Conservation (phyloP, 192 early-diverging fungal species). For the Chytriomyces hyalinus region DNA sequence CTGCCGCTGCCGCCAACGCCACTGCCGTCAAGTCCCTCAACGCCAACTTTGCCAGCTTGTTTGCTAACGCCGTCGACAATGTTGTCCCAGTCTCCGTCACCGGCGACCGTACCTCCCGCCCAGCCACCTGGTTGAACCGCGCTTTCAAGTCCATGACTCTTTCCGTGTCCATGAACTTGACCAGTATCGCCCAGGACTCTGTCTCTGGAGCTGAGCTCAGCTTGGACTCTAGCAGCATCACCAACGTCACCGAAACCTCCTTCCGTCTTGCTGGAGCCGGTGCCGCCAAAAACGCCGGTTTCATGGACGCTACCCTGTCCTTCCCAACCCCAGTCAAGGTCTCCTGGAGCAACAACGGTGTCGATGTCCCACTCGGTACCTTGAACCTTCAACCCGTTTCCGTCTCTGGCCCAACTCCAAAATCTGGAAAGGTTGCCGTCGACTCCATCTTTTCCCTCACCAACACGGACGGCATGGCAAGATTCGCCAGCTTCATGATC, state of each 20-base stretch:
- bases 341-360: conserved; percentile 32
- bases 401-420: conserved; percentile 24
- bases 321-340: conserved; percentile 37
- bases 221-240: conserved; percentile 30
- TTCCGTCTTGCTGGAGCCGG: conserved; percentile 34
- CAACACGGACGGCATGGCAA: conserved; percentile 22
- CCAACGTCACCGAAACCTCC: conserved; percentile 28
- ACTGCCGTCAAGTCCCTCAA: conserved; percentile 23
- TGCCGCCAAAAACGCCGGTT: conserved; percentile 39
- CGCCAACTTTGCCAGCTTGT: not conserved
- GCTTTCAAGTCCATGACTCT: conserved; percentile 19
- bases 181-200: conserved; percentile 32
- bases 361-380: conserved; percentile 29
- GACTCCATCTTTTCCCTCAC: conserved; percentile 12
- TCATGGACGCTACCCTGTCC: conserved; percentile 35
- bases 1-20: conserved; percentile 1
- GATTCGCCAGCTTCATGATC: conserved; percentile 39
- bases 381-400: conserved; percentile 34
- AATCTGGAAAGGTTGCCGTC: conserved; percentile 32
- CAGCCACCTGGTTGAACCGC: conserved; percentile 6
- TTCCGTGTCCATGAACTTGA: conserved; percentile 20
- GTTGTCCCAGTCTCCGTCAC: conserved; percentile 23
- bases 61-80: conserved; percentile 7
- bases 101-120: not conserved
- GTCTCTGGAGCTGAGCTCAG: conserved; percentile 38